Conservation (phyloP, 1,284 basidiomycete genomes). For the Cryptococcus sp. region DNA sequence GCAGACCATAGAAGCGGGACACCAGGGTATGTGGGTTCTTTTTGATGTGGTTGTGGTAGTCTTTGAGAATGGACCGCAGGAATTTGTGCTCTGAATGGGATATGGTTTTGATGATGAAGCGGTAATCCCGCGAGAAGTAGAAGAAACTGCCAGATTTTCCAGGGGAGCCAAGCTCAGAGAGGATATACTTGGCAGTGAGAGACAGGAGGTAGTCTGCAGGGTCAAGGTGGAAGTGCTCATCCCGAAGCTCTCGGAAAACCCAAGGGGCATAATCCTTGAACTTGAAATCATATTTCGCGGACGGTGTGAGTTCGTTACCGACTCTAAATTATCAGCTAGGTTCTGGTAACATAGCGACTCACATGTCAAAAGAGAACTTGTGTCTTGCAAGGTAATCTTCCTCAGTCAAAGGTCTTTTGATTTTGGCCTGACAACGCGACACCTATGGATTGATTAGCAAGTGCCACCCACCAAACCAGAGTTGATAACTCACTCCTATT, state of each 20-base stretch:
- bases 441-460: conserved; percentile 56
- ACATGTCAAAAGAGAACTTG: conserved; percentile 98
- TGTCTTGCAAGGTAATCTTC: conserved; percentile 87
- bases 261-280: conserved; percentile 99
- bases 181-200: conserved; percentile 94
- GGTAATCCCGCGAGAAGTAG: conserved; percentile 97
- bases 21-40: conserved; percentile 90
- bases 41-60: conserved; percentile 85
- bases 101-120: conserved; percentile 99
- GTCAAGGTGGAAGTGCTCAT: conserved; percentile 91
- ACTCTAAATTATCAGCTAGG: conserved; percentile 56
- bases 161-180: conserved; percentile 96
- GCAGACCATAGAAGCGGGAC: conserved; percentile 91
- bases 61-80: conserved; percentile 74
- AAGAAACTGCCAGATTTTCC: conserved; percentile 99
- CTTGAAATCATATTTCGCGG: conserved; percentile 79
- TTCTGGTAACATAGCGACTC: conserved; percentile 41
- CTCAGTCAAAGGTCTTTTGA: conserved; percentile 73
- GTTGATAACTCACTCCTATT: conserved; percentile 66
- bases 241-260: conserved; percentile 93
- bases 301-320: conserved; percentile 95
- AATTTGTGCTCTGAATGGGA: conserved; percentile 93
- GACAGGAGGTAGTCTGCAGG: conserved; percentile 96
- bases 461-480: neutral
- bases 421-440: conserved; percentile 93